Conservation (phyloP, 2,329 filamentous ascomycete species). For the Alternaria gaisen region DNA sequence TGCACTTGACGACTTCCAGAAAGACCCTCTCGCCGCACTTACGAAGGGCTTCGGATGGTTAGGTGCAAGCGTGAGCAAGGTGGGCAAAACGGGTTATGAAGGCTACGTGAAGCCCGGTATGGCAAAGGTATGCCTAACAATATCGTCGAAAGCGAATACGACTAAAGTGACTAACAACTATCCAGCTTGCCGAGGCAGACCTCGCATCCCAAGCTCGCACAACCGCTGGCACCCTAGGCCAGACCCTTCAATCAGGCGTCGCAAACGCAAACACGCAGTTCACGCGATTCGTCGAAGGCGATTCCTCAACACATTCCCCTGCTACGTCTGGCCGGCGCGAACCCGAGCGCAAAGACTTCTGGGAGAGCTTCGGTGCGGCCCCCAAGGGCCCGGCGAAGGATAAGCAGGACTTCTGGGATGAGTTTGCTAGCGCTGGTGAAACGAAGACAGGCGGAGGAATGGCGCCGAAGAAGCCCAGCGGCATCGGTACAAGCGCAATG, state of each 20-base stretch:
- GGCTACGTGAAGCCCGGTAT: constrained; percentile 93
- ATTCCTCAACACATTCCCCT: constrained; percentile 33
- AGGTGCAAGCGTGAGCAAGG: constrained; percentile 84
- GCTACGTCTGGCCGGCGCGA: constrained; percentile 51
- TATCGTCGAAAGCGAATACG: background rate
- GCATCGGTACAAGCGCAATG: constrained; percentile 72
- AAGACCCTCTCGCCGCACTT: constrained; percentile 86
- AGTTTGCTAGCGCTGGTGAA: constrained; percentile 52
- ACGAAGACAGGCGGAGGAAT: constrained; percentile 30
- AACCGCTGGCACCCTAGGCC: constrained; percentile 63
- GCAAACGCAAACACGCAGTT: constrained; percentile 81
- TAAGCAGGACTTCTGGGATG: constrained; percentile 64
- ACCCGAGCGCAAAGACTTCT: constrained; percentile 68
- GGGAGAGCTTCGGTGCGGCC: constrained; percentile 73
- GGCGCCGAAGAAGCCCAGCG: constrained; percentile 53
- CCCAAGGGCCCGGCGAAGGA: constrained; percentile 60
- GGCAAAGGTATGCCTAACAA: constrained; percentile 70
- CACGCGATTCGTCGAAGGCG: constrained; percentile 86
- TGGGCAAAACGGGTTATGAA: constrained; percentile 89
- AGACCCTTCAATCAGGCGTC: constrained; percentile 71
- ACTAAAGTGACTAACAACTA: constrained; percentile 21
- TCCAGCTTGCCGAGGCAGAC: constrained; percentile 75
- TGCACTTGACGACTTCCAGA: constrained; percentile 86
- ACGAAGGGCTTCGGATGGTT: constrained; percentile 97
- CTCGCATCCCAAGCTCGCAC: constrained; percentile 67